Evolutionary conservation across 2,329 filamentous ascomycete species (phyloP), one percentile per base, ranked within the genome.

Genomic region (Claviceps sp.): DNA sequence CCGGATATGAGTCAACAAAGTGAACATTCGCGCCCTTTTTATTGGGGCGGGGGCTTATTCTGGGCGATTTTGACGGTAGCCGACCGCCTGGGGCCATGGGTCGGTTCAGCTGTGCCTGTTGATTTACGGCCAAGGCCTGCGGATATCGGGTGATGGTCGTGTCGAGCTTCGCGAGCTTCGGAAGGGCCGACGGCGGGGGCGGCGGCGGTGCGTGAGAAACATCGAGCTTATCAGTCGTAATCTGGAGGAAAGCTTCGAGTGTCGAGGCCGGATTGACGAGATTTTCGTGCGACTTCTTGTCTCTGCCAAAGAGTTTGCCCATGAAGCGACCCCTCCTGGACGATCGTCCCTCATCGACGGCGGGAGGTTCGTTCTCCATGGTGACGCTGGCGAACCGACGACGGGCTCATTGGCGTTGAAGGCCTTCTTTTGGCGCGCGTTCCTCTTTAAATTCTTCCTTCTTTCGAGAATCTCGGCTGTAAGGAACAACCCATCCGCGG

Each of bases 11-110:
- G 58, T 86, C 81, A 50, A 77, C 78, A 61, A 96, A 96, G 52
- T 75, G 79, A 38, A 96, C 90, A 4, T 72, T 72, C 55, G 93
- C 71, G 9, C 85, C 85, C 66, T 87, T 86, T 62, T 77, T 79
- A 49, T 69, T 72, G 24, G 68, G 69, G 22, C 69, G 70, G 30
- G 73, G 70, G 56, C 70, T 75, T 59, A 64, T 66, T 49, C 63
- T 67, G 14, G 72, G 69, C 44, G 72, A 73, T 56, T 65, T 68
- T 20, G 70, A 63, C 43, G 70, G 72, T 47, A 67, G 60, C 20
- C 70, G 70, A 16, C 63, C 61, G n/a, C 63, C 61, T 47, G 60
- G 62, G 20, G 63, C 67, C 16, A 72, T 60, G 37, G 70, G 64
- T 26, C 75, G 65, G 55, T 71, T 74, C 58, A 72, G 70, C 54